These are phyloP conservation scores for Tilletia caries DNA, from an alignment of 1,284 basidiomycete species.

Conservation along the genomic window DNA sequence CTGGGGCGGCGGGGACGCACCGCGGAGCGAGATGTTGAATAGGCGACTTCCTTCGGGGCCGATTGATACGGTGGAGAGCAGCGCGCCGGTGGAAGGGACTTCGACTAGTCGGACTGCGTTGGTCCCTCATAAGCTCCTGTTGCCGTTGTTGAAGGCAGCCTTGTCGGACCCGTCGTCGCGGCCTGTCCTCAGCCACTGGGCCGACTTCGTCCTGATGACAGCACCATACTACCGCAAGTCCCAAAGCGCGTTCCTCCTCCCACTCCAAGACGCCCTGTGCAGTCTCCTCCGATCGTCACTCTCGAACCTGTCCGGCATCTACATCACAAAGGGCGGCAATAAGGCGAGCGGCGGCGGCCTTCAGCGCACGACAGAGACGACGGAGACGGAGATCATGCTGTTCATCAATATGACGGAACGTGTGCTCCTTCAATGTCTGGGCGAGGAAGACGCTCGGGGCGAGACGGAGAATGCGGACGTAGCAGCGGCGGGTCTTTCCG, in stretches of 20 bases:
- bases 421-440: constrained; percentile 25
- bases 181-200: constrained; percentile 84
- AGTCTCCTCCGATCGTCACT: constrained; percentile 67
- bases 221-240: constrained; percentile 74
- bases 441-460: constrained; percentile 17
- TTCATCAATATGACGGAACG: constrained; percentile 40
- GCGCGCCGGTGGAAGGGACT: background rate
- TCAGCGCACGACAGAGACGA: constrained; percentile 24
- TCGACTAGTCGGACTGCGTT: constrained; percentile 47
- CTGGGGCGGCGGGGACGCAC: background rate
- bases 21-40: background rate
- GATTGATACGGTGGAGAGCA: constrained; percentile 13
- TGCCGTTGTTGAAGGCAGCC: constrained; percentile 76
- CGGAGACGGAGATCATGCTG: constrained; percentile 33
- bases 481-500: background rate
- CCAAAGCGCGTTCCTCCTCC: constrained; percentile 67
- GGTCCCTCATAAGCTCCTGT: constrained; percentile 58
- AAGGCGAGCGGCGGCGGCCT: constrained; percentile 5
- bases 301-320: constrained; percentile 58
- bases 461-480: constrained; percentile 13
- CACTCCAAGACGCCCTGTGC: constrained; percentile 77
- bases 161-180: constrained; percentile 69
- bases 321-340: constrained; percentile 37
- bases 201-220: constrained; percentile 90
- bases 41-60: background rate